Conservation (phyloP, 306 rosid species). For the Trifolium fragiferum region DNA sequence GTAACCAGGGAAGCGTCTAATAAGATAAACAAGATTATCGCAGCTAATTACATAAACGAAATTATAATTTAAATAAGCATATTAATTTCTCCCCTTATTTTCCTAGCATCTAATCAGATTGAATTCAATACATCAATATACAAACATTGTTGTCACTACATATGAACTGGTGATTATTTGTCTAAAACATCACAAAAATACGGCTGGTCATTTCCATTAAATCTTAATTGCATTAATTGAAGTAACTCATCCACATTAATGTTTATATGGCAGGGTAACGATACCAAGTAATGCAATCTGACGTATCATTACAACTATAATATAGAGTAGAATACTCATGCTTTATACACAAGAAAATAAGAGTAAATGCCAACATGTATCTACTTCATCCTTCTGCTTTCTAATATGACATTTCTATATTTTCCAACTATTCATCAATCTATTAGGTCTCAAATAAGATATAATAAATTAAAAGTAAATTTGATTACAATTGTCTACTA, state of each 20-base stretch:
- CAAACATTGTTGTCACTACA: not conserved
- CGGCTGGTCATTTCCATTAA: slow-evolving; percentile 9
- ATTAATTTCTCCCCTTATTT: slow-evolving; percentile 25
- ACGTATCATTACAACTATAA: not conserved
- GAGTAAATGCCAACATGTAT: not conserved
- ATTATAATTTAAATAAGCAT: not conserved
- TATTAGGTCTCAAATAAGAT: not conserved
- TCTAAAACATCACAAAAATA: slow-evolving; percentile 1
- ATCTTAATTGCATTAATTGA: not conserved
- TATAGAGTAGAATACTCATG: not conserved
- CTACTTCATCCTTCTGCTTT: not conserved
- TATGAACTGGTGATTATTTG: slow-evolving; percentile 18
- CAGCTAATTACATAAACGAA: slow-evolving; percentile 22
- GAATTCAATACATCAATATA: slow-evolving; percentile 34
- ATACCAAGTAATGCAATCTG: not conserved
- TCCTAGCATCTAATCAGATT: slow-evolving; percentile 6
- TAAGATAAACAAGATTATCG: slow-evolving; percentile 39
- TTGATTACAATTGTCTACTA: not conserved
- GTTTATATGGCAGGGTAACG: not conserved
- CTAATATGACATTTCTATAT: not conserved
- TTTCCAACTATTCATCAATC: not conserved
- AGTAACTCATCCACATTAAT: not conserved
- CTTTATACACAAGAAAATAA: not conserved
- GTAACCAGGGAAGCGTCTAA: slow-evolving; percentile 46
- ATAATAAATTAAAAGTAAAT: not conserved